These are phyloP conservation scores for Globisporangium nunn DNA, from an alignment of 352 stramenopile genomes.

Conservation along the genomic window DNA sequence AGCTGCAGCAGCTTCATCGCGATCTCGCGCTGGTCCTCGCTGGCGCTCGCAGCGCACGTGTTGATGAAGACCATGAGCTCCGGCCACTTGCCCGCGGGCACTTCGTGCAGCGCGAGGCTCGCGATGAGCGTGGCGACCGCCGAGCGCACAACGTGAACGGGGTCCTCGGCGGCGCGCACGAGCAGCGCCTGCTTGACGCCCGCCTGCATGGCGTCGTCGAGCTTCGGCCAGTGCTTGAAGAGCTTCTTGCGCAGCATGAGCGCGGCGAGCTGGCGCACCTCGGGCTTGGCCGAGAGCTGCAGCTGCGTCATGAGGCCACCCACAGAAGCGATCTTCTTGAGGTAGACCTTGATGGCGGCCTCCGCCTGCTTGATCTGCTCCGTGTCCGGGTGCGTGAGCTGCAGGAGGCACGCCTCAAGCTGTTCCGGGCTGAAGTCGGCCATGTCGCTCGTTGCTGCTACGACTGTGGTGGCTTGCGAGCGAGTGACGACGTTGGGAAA, in stretches of 20 bases:
- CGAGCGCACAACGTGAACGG: slow-evolving; percentile 83
- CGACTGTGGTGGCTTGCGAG: background rate
- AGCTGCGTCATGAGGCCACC: slow-evolving; percentile 87
- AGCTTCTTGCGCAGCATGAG: slow-evolving; percentile 94
- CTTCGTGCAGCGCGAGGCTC: slow-evolving; percentile 73
- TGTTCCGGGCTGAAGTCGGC: slow-evolving; percentile 78
- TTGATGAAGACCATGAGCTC: slow-evolving; percentile 95
- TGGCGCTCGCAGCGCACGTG: slow-evolving; percentile 70
- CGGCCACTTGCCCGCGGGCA: slow-evolving; percentile 77
- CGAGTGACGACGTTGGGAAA: slow-evolving; percentile 10
- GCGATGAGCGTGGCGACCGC: slow-evolving; percentile 80
- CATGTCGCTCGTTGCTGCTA: slow-evolving; percentile 23
- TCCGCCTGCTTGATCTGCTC: slow-evolving; percentile 94
- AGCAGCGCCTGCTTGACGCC: slow-evolving; percentile 89
- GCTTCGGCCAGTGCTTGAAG: slow-evolving; percentile 88
- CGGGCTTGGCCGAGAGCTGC: slow-evolving; percentile 60
- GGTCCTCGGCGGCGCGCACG: slow-evolving; percentile 75
- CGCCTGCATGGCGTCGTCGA: slow-evolving; percentile 71
- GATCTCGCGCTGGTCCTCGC: slow-evolving; percentile 86
- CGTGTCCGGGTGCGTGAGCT: slow-evolving; percentile 93
- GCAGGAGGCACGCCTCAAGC: slow-evolving; percentile 80
- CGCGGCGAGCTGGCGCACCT: slow-evolving; percentile 89
- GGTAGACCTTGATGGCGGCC: slow-evolving; percentile 87
- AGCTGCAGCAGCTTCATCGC: slow-evolving; percentile 92
- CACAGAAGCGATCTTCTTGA: slow-evolving; percentile 88